A percentile compares a stretch with the other conserved stretches of the same genome.
phyloP scores from a whole-genome alignment of 306 rosid species.

The Bauhinia variegata region DNA sequence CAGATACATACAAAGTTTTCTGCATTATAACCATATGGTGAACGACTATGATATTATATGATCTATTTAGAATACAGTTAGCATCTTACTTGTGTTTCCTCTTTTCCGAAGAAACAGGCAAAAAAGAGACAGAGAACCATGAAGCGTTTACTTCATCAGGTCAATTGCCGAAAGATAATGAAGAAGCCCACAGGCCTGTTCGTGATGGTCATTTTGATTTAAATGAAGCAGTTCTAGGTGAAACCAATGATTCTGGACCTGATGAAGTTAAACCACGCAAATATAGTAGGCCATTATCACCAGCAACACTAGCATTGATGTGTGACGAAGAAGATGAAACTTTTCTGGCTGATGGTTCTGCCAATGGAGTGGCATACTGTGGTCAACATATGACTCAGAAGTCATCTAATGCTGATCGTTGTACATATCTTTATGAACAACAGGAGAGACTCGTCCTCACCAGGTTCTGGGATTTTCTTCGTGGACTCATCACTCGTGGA shows the following conservation, averaged over 20 bases:
- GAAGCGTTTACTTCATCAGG: constrained; percentile 47
- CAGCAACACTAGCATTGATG: constrained; percentile 75
- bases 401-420: constrained; percentile 44
- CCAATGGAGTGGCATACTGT: constrained; percentile 36
- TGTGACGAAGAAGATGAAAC: constrained; percentile 70
- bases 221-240: constrained; percentile 45
- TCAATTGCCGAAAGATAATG: constrained; percentile 40
- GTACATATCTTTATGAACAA: constrained; percentile 50
- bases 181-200: constrained; percentile 37
- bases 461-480: constrained; percentile 63
- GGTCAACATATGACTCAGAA: constrained; percentile 44
- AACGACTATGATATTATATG: constrained; percentile 11
- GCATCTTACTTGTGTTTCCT: constrained; percentile 31
- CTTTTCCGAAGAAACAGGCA: constrained; percentile 45
- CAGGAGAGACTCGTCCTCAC: constrained; percentile 70
- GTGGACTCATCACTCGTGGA: constrained; percentile 57
- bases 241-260: constrained; percentile 35
- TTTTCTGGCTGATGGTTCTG: constrained; percentile 47
- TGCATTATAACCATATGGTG: constrained; percentile 27
- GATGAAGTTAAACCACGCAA: constrained; percentile 46
- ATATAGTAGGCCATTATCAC: constrained; percentile 59
- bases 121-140: constrained; percentile 31
- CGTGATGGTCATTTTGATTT: constrained; percentile 33
- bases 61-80: neutral
- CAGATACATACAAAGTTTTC: constrained; percentile 29